Evolutionary conservation across 2,329 filamentous ascomycete species (phyloP).

Genomic region (Zymoseptoria tritici): DNA sequence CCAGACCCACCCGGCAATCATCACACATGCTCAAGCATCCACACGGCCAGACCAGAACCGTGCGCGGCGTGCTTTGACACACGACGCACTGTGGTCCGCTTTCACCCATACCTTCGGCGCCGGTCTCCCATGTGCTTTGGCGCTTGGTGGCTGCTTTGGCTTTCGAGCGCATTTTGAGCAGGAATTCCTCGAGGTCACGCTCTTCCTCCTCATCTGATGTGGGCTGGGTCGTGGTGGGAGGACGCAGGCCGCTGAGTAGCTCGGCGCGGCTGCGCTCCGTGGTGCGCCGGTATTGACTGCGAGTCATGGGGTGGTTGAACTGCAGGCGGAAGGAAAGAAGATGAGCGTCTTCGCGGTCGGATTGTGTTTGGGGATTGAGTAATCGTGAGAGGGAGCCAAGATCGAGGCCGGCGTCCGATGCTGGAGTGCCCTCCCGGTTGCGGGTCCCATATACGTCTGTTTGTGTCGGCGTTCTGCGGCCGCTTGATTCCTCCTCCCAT

Average conservation of each 20-base stretch:
- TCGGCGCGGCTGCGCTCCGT: conserved; percentile 62
- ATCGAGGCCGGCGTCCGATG: conserved; percentile 38
- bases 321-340: conserved; percentile 73
- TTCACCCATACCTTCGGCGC: conserved; percentile 66
- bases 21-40: conserved; percentile 91
- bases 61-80: conserved; percentile 77
- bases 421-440: conserved; percentile 45
- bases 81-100: conserved; percentile 83
- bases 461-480: conserved; percentile 67
- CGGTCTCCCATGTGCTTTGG: conserved; percentile 53
- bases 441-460: conserved; percentile 41
- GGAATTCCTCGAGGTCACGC: conserved; percentile 51
- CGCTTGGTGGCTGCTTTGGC: conserved; percentile 32
- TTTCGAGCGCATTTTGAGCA: conserved; percentile 47
- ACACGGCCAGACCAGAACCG: conserved; percentile 93
- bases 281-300: conserved; percentile 64
- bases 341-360: conserved; percentile 73
- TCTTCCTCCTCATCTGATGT: conserved; percentile 48
- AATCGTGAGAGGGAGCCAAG: conserved; percentile 59
- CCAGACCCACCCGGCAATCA: conserved; percentile 85
- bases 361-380: conserved; percentile 68
- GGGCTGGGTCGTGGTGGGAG: conserved; percentile 23
- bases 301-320: conserved; percentile 67
- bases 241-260: conserved; percentile 47
- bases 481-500: conserved; percentile 43